phyloP scores from a whole-genome alignment of 495 filamentous ascomycete species.

The Neurospora hispaniola region DNA sequence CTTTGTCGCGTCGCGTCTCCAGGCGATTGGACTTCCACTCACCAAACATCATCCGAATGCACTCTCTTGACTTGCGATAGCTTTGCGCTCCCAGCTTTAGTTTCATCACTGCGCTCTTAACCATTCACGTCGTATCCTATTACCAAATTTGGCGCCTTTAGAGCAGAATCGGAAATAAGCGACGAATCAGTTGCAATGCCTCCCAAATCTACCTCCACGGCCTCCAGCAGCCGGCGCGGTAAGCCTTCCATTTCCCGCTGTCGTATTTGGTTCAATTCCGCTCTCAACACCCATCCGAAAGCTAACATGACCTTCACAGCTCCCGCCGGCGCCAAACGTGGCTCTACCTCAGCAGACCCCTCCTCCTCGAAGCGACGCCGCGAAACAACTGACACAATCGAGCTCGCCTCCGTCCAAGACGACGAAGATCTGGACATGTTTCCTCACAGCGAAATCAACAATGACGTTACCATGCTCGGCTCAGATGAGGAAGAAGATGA shows the following conservation, averaged over 20 bases:
- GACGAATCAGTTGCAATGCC: not conserved
- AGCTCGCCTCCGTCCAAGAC: not conserved
- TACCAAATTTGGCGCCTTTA: not conserved
- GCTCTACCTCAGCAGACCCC: not conserved
- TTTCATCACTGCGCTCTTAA: not conserved
- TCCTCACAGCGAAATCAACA: not conserved
- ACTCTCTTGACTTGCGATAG: not conserved
- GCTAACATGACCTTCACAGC: not conserved
- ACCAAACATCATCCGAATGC: not conserved
- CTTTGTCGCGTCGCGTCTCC: slow-evolving; percentile 2
- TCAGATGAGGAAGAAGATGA: not conserved
- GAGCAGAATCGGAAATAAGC: not conserved
- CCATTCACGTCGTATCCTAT: not conserved
- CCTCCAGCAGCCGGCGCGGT: not conserved
- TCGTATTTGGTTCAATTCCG: not conserved
- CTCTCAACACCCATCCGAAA: not conserved
- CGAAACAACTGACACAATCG: not conserved
- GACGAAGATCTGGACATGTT: not conserved
- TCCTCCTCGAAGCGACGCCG: not conserved
- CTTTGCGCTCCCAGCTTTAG: not conserved
- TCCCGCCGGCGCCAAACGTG: not conserved
- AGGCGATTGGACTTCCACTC: not conserved
- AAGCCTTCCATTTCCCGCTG: not conserved
- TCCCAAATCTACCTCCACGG: not conserved
- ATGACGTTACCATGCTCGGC: not conserved